These are phyloP conservation scores for Bolboschoenus planiculmis DNA, from an alignment of 176 grass and related monocot species.

Conservation along the genomic window DNA sequence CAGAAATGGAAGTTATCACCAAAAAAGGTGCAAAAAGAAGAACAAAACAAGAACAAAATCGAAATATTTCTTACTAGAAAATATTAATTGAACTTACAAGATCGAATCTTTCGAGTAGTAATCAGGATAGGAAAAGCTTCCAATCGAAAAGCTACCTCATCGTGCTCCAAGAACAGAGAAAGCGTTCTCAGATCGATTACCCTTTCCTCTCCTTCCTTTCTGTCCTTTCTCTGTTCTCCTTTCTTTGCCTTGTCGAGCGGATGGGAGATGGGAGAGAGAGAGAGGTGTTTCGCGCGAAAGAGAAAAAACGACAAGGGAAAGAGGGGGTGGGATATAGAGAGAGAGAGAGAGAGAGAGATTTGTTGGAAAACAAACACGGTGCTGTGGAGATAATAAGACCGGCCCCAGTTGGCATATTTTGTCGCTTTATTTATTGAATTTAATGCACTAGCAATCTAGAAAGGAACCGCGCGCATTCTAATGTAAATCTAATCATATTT, in stretches of 20 bases:
- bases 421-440: not conserved
- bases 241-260: not conserved
- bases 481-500: too few species aligned
- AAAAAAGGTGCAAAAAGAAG: not conserved
- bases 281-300: not conserved
- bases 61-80: not conserved
- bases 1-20: not conserved
- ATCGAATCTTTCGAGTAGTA: not conserved
- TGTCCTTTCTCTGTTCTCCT: not conserved
- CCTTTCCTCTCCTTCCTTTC: not conserved
- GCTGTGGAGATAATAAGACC: not conserved
- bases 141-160: not conserved
- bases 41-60: not conserved
- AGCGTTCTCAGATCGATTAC: not conserved
- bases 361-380: not conserved
- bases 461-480: too few species aligned
- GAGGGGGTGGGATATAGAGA: too few species aligned
- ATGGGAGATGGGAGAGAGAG: not conserved
- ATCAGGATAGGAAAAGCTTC: not conserved
- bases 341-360: not conserved
- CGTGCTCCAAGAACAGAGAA: not conserved
- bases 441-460: not conserved
- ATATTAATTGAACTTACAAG: not conserved
- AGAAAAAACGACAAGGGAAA: not conserved
- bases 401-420: slow-evolving; percentile 1